Base-by-base conservation (phyloP, 225 moss, liverwort and hornwort species). In the Pseudisothecium myosuroides region DNA sequence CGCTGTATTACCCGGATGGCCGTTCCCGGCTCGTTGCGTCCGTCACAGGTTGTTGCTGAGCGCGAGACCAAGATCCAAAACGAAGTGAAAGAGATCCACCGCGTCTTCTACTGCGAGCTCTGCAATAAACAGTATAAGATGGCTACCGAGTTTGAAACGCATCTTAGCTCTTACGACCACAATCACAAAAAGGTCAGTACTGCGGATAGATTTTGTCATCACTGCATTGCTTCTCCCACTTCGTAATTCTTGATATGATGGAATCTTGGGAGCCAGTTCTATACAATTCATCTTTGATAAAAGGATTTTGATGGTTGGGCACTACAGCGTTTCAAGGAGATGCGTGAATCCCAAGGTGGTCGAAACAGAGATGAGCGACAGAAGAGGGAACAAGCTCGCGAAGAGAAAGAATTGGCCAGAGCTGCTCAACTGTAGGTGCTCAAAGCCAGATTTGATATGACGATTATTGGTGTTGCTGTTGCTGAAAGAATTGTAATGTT, bases 21-120 rank as follows among this genome's bases (percentile, higher is more conserved):
- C 95, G 92, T 96, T 93, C 91, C 96, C 94, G 97, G 96, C 96
- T 95, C 96, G 92, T 93, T 95, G 94, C 93, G 94, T 96, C 95
- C 94, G 92, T 96, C 95, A 94, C 97, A 98, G 98, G 99, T 99
- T 95, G 97, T 96, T 95, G 99, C 99, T 93, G 99, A 99, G 92
- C 97, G 99, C 80, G 99, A 99, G 91, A 96, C 95, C 39, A 97
- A 97, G 93, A 97, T 99, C 76, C 97, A 97, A 92, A 96, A 89
- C 64, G 99, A 99, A 93, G 97, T 99, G 92, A 99, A 99, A 94
- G 96, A 99, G 93, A 99, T 99, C 27, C 94, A 91, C 75, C 97
- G 97, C 83, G 99, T 97, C 84, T 99, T 99, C 90, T 99, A 93
- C 87, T 99, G 99, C 91, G 97, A 99, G 90, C 96, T 99, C 87